Base-by-base conservation (phyloP, 2,329 filamentous ascomycete genomes). In the Colletotrichum trifolii region DNA sequence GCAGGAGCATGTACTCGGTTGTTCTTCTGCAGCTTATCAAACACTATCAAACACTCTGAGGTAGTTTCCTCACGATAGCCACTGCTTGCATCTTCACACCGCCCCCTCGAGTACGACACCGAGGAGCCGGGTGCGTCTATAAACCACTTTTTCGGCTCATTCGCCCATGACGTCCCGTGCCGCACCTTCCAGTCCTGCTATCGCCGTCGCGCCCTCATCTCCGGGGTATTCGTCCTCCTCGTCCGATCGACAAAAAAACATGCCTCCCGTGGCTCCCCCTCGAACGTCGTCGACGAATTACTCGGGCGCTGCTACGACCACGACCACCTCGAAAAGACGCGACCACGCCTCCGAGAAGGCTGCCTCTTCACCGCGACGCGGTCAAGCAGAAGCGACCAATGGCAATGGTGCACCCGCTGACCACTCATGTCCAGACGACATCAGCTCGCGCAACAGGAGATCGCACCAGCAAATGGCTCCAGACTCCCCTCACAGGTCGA, bases 221-320 rank as follows among this genome's bases (percentile, higher is more conserved):
- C 71, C 78, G 64, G 79, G 85, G 50, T 79, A 83, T 48, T 75
- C 81, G 43, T 76, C 79, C 35, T 71, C 81, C 17, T 72, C 80
- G 61, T 79, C 82, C 67, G 84, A 85, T 72, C 82, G 83, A 72
- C 81, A 82, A 79, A 86, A 79, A 78, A 86, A 82, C 77, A 88
- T 85, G 80, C 88, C 91, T 57, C 90, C 92, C 33, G 85, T 92
- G 71, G 89, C 91, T 60, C 94, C 92, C 52, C 92, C 92, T 40
- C 88, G 94, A 73, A 94, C 92, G 8, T 96, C 94, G 12, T 96
- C 93, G 47, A 91, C 88, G 69, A 77, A 79, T 67, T 78, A 80
- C 67, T 60, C 76, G 2, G 71, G 68, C 35, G 64, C 73, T n/a
- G 74, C 76, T 35, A 74, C 80, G 13, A 78, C 73, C 69, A 79